phyloP scores from a whole-genome alignment of 495 filamentous ascomycete species.

The Annulohypoxylon moriforme region DNA sequence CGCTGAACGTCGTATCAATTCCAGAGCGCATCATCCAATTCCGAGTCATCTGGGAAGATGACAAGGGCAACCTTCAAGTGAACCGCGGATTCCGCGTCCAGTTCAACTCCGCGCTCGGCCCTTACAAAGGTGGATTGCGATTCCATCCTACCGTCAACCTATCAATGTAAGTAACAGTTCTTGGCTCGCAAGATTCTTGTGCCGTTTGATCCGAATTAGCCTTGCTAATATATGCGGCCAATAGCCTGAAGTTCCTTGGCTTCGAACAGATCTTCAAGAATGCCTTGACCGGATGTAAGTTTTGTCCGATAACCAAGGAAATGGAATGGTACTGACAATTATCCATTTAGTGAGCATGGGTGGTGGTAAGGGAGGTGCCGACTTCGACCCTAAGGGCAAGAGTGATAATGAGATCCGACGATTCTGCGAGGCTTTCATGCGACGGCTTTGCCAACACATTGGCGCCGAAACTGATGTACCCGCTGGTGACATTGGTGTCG shows the following conservation, averaged over 20 bases:
- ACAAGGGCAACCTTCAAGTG: conserved; percentile 87
- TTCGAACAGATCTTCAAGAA: conserved; percentile 99
- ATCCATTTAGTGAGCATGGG: conserved; percentile 84
- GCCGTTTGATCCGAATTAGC: not conserved
- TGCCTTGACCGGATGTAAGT: conserved; percentile 94
- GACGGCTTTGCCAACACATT: conserved; percentile 92
- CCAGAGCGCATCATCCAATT: conserved; percentile 98
- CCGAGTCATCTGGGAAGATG: conserved; percentile 96
- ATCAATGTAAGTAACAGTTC: conserved; percentile 67
- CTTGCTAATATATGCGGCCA: conserved; percentile 36
- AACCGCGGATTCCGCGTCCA: conserved; percentile 98
- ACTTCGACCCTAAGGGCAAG: conserved; percentile 99
- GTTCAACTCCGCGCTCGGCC: conserved; percentile 98
- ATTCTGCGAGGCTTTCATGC: conserved; percentile 98
- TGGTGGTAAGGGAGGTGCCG: conserved; percentile 97
- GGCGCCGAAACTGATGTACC: conserved; percentile 96
- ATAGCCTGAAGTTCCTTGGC: conserved; percentile 90
- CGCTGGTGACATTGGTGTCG: conserved; percentile 94
- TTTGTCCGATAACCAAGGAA: not conserved
- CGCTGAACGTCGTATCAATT: conserved; percentile 86
- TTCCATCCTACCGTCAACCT: conserved; percentile 98
- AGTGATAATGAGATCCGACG: conserved; percentile 96
- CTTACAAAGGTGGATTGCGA: conserved; percentile 97
- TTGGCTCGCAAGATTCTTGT: not conserved
- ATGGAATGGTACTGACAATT: conserved; percentile 40